phyloP scores from a whole-genome alignment of 306 rosid species.

The Crotalaria pallida region DNA sequence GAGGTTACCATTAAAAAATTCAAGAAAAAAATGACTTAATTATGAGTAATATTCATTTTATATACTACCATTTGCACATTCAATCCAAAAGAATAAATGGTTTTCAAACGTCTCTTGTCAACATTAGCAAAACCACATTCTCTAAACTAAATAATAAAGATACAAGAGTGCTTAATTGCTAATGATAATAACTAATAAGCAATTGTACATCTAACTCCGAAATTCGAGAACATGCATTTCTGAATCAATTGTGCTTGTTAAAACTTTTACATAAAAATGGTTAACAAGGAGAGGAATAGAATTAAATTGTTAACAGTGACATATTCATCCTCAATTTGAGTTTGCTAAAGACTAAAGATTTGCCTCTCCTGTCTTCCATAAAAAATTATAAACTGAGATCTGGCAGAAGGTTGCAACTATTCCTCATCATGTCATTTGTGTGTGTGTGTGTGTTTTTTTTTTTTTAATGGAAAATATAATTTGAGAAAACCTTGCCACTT shows the following conservation, averaged over 20 bases:
- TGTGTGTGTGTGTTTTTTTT: no score
- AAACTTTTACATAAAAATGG: no score
- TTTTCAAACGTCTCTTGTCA: no score
- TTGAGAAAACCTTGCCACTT: constrained; percentile 1
- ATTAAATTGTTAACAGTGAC: constrained; percentile 6
- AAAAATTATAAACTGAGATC: background rate
- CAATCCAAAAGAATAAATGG: no score
- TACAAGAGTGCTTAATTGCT: no score
- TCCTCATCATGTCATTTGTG: background rate
- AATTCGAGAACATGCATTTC: background rate
- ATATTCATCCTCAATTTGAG: constrained; percentile 3
- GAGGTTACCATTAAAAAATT: no score
- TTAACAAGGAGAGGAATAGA: background rate
- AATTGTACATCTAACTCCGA: background rate
- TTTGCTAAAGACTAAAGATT: constrained; percentile 1
- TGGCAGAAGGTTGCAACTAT: constrained; percentile 13
- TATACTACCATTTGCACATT: no score
- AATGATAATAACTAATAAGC: background rate
- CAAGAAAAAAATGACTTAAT: no score
- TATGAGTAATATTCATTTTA: no score
- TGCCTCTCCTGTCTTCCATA: constrained; percentile 5
- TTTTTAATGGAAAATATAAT: background rate
- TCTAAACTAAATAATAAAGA: no score
- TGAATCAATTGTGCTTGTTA: background rate
- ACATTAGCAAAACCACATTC: no score